Evolutionary conservation across 148 eudicot species (phyloP).

Genomic region (Tetragonia tetragonoides): DNA sequence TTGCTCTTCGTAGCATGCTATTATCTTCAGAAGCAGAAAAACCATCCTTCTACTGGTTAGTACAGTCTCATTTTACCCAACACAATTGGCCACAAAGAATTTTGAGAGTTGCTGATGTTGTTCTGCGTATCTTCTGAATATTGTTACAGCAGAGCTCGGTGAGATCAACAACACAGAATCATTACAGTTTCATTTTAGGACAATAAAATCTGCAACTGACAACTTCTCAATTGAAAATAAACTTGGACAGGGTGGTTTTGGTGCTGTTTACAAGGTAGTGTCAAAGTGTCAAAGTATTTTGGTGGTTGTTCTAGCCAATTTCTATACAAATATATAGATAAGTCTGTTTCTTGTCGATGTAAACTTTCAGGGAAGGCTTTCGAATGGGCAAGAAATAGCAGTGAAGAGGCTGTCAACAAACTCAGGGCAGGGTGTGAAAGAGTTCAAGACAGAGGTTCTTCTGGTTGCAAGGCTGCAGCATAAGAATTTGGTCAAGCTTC

Average conservation of each 20-base stretch:
- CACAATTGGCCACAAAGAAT: neutral
- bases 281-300: neutral
- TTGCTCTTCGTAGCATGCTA: neutral
- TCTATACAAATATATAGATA: no score
- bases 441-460: conserved; percentile 33
- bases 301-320: no score
- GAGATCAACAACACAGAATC: conserved; percentile 25
- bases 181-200: conserved; percentile 24
- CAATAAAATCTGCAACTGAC: conserved; percentile 26
- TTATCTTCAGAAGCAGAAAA: neutral
- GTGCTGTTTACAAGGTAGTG: conserved; percentile 23
- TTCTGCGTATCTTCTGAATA: neutral
- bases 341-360: neutral
- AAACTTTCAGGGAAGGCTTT: conserved; percentile 27
- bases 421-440: conserved; percentile 27
- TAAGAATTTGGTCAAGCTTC: conserved; percentile 30
- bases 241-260: conserved; percentile 38
- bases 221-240: conserved; percentile 29
- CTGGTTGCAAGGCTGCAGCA: conserved; percentile 40
- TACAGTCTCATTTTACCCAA: neutral
- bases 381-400: conserved; percentile 27
- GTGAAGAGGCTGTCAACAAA: conserved; percentile 33
- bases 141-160: conserved; percentile 7
- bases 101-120: neutral
- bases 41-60: conserved; percentile 5